Percentiles rank a stretch among this genome's conserved stretches.
phyloP scores from a whole-genome alignment of 306 rosid species.

The Heteromeles arbutifolia region DNA sequence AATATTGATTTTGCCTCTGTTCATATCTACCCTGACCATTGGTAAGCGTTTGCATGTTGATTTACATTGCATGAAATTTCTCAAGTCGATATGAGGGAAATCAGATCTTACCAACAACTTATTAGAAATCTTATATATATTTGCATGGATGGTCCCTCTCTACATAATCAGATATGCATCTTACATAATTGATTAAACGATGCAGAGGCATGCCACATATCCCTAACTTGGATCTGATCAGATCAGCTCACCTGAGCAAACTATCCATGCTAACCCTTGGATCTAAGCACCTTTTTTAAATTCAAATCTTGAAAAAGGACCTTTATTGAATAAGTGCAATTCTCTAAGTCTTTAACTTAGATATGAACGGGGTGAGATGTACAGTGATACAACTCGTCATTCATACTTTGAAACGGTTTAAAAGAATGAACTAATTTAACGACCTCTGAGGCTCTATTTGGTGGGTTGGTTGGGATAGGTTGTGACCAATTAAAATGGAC shows the following conservation, averaged over 20 bases:
- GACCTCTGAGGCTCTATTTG: background rate
- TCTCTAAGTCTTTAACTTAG: no score
- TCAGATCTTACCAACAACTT: background rate
- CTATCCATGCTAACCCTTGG: background rate
- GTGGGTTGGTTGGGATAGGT: no score
- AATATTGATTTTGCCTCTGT: slow-evolving; percentile 76
- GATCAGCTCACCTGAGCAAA: background rate
- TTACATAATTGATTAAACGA: background rate
- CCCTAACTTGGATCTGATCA: background rate
- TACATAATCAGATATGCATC: background rate
- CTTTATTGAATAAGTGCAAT: background rate
- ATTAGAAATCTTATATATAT: background rate
- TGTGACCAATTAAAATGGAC: no score
- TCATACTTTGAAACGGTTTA: background rate
- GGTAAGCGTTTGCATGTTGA: slow-evolving; percentile 41
- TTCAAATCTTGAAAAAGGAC: background rate
- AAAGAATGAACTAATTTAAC: background rate
- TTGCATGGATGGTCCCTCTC: background rate
- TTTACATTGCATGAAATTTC: background rate
- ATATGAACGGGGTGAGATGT: background rate
- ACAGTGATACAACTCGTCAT: background rate
- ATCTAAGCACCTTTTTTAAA: background rate
- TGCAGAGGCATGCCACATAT: background rate
- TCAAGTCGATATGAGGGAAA: background rate
- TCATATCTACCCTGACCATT: slow-evolving; percentile 92